Conservation (phyloP, 352 stramenopile genomes). For the Pythium grandisporangium region DNA sequence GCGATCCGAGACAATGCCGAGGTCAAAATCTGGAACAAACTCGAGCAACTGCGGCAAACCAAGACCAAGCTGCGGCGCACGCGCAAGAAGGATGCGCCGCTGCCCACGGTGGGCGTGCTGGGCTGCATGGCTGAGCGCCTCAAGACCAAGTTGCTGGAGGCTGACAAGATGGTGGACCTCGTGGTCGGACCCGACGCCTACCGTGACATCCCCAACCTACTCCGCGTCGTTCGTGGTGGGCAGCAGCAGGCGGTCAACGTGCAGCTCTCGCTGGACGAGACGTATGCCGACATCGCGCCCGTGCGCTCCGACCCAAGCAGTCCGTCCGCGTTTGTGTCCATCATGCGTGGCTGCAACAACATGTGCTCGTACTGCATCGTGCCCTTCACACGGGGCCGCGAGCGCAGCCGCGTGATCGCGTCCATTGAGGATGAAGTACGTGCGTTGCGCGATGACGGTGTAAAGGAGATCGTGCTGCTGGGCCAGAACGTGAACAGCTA, state of each 20-base stretch:
- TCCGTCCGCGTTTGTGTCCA: slow-evolving; percentile 94
- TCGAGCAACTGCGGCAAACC: slow-evolving; percentile 69
- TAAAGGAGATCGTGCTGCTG: slow-evolving; percentile 98
- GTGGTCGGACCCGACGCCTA: slow-evolving; percentile 98
- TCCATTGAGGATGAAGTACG: slow-evolving; percentile 95
- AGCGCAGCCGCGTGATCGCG: slow-evolving; percentile 86
- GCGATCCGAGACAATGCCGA: slow-evolving; percentile 99
- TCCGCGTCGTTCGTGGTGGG: slow-evolving; percentile 78
- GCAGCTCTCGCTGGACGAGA: slow-evolving; percentile 96
- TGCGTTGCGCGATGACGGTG: slow-evolving; percentile 78
- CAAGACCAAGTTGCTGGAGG: slow-evolving; percentile 93
- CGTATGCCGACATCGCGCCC: slow-evolving; percentile 97
- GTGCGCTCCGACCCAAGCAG: slow-evolving; percentile 79
- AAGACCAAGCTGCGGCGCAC: slow-evolving; percentile 56
- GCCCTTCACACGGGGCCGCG: slow-evolving; percentile 96
- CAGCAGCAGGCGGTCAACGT: slow-evolving; percentile 90
- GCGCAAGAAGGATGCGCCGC: slow-evolving; percentile 44
- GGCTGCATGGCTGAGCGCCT: slow-evolving; percentile 99
- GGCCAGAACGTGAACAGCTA: slow-evolving; percentile 99
- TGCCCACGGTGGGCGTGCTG: slow-evolving; percentile 91
- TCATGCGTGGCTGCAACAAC: slow-evolving; percentile 99
- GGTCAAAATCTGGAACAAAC: slow-evolving; percentile 87
- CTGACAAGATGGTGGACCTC: slow-evolving; percentile 94
- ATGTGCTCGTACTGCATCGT: slow-evolving; percentile 99
- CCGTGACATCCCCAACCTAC: slow-evolving; percentile 93